phyloP scores from a whole-genome alignment of 1,284 basidiomycete genomes.

The Sutorius eximius region DNA sequence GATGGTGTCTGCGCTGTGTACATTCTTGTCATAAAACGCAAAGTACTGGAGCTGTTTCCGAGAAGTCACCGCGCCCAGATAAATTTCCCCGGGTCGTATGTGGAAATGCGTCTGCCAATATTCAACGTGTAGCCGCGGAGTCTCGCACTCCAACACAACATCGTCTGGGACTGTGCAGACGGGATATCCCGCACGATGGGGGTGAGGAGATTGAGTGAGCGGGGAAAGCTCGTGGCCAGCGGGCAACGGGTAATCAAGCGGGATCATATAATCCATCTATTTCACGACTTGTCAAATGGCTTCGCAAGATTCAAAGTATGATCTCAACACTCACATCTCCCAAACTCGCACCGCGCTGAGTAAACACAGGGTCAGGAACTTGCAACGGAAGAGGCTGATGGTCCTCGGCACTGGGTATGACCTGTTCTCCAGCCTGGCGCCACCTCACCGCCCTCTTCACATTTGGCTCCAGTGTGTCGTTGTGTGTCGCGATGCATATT shows the following conservation, averaged over 20 bases:
- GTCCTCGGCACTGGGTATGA: neutral
- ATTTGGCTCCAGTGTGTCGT: slow-evolving; percentile 28
- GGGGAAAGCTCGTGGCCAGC: slow-evolving; percentile 12
- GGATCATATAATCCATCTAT: slow-evolving; percentile 16
- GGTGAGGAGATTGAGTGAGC: slow-evolving; percentile 2
- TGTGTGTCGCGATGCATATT: slow-evolving; percentile 36
- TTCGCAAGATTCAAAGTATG: neutral
- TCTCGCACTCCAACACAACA: neutral
- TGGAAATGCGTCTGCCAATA: slow-evolving; percentile 6
- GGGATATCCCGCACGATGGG: slow-evolving; percentile 13
- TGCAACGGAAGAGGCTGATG: neutral
- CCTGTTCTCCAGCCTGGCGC: neutral
- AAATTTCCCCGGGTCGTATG: slow-evolving; percentile 7
- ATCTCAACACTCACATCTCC: slow-evolving; percentile 6
- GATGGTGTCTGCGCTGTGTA: slow-evolving; percentile 9
- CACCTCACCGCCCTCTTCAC: slow-evolving; percentile 23
- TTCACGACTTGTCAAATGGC: neutral
- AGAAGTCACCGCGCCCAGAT: slow-evolving; percentile 11
- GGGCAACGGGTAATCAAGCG: slow-evolving; percentile 12
- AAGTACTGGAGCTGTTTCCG: slow-evolving; percentile 17
- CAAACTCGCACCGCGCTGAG: slow-evolving; percentile 5
- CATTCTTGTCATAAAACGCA: slow-evolving; percentile 15
- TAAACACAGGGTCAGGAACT: neutral
- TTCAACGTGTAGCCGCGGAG: slow-evolving; percentile 2
- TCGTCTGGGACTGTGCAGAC: neutral